Conservation (phyloP, 176 grass and related monocot genomes). For the Hordeum marinum region DNA sequence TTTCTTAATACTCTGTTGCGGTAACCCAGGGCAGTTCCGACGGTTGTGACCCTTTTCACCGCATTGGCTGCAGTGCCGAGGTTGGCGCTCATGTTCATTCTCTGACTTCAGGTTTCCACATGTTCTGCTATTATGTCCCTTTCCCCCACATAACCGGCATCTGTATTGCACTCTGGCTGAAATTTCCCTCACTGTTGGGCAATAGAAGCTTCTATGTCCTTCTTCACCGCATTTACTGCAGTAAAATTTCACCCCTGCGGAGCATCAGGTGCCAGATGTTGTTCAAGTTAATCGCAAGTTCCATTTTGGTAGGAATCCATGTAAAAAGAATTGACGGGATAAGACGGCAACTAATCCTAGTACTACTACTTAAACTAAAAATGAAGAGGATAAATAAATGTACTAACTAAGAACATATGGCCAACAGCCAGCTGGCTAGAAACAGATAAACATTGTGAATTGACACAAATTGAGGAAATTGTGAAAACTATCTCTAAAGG, state of each 20-base stretch:
- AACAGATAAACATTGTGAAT: not conserved
- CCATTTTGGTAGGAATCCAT: not conserved
- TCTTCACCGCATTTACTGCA: slow-evolving; percentile 77
- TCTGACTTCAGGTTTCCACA: slow-evolving; percentile 51
- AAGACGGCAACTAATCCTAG: slow-evolving; percentile 3
- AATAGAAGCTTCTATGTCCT: slow-evolving; percentile 82
- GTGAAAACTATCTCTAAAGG: not conserved
- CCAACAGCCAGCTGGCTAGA: not conserved
- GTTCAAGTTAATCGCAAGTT: not conserved
- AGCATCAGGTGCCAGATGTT: slow-evolving; percentile 8
- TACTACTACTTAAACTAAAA: slow-evolving; percentile 8
- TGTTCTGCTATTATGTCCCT: slow-evolving; percentile 71
- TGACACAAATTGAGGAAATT: not conserved
- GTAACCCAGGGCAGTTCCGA: slow-evolving; percentile 36
- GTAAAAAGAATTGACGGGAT: not conserved
- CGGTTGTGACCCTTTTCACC: slow-evolving; percentile 54
- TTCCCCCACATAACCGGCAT: slow-evolving; percentile 68
- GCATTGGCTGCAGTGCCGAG: slow-evolving; percentile 45
- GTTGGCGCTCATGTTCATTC: slow-evolving; percentile 1
- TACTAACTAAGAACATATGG: not conserved
- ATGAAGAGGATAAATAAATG: not conserved
- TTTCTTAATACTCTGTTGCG: not conserved
- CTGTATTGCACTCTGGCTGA: slow-evolving; percentile 39
- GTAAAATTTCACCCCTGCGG: slow-evolving; percentile 76
- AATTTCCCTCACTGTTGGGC: slow-evolving; percentile 40